Base-by-base conservation (phyloP, 805 yeast species). In the Komagataella ulmi region DNA sequence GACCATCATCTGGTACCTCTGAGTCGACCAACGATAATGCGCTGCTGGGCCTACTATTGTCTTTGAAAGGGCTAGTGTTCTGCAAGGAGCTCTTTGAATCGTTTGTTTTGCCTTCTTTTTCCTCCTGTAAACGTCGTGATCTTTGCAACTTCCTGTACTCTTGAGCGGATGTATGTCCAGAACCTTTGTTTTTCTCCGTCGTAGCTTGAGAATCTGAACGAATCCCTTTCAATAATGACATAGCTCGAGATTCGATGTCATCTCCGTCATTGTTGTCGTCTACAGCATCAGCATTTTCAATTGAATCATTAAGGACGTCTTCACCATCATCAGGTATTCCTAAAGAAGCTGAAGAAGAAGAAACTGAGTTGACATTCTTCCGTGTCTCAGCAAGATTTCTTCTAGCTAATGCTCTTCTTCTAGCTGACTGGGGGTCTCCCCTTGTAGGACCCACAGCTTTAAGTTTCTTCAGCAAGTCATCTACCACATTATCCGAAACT, bases 401-500 rank as follows among this genome's bases (percentile, higher is more conserved):
- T 56, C 89, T 77, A 52, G 88, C 84, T 58, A 82, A 71, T 1
- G 91, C 95, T 51, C 93, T 73, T 59, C 88, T 80, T 59, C 95
- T 73, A 0, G 96, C 95, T 3, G 88, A 78, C 2, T 87, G 71
- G 1, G 93, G 79, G 55, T 89, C 93, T 5, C 87, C 81, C 55
- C 81, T 80, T 4, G 81, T 68, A 8, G 93, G 86, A 1, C 91
- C 95, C 0, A 93, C 87, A 17, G 90, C 89, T 61, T 89, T 84
- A 60, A 93, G 75, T 61, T 85, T 88, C 63, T 89, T 95, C 53
- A 93, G 73, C 49, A 93, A 71, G 43, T 84, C 79, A 64, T 93
- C 99, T 85, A 93, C 88, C 46, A 88, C 85, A 49, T 74, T 71
- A 17, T 64, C 69, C 14, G 40, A 30, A 30, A 14, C 40, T 14